These are phyloP conservation scores for Rhizomucor miehei DNA, from an alignment of 371 early-diverging fungal species.

Conservation along the genomic window DNA sequence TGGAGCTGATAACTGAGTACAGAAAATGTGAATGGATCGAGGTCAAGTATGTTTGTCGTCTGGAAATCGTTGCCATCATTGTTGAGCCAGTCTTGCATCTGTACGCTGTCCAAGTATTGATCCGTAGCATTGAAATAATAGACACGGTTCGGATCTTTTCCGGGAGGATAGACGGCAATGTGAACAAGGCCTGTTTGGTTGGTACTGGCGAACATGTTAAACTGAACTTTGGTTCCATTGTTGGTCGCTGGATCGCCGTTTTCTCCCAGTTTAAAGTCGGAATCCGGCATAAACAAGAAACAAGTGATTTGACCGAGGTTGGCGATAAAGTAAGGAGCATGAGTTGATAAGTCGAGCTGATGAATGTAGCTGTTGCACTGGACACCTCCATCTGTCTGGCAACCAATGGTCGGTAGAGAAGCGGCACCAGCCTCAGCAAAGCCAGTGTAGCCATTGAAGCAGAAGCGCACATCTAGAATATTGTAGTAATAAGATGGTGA, in stretches of 20 bases:
- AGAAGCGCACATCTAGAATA: constrained; percentile 21
- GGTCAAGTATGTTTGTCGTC: constrained; percentile 18
- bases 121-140: constrained; percentile 14
- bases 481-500: not conserved
- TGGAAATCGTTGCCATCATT: constrained; percentile 23
- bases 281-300: constrained; percentile 14
- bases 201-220: constrained; percentile 12
- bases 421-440: not conserved
- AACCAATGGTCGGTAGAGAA: constrained; percentile 16
- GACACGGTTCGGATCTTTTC: constrained; percentile 20
- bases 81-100: constrained; percentile 15
- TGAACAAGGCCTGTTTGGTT: constrained; percentile 14
- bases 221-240: constrained; percentile 17
- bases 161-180: constrained; percentile 19
- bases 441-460: constrained; percentile 16
- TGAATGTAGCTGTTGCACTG: constrained; percentile 10
- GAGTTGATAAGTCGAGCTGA: constrained; percentile 15
- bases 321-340: constrained; percentile 18
- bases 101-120: constrained; percentile 4
- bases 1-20: constrained; percentile 19
- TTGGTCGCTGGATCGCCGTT: constrained; percentile 7
- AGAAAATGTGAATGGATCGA: constrained; percentile 12
- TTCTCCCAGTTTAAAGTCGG: constrained; percentile 8
- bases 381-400: constrained; percentile 19
- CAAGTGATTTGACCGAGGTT: constrained; percentile 13